These are phyloP conservation scores for Onygenales sp. DNA, from an alignment of 2,329 filamentous ascomycete genomes.

Conservation along the genomic window DNA sequence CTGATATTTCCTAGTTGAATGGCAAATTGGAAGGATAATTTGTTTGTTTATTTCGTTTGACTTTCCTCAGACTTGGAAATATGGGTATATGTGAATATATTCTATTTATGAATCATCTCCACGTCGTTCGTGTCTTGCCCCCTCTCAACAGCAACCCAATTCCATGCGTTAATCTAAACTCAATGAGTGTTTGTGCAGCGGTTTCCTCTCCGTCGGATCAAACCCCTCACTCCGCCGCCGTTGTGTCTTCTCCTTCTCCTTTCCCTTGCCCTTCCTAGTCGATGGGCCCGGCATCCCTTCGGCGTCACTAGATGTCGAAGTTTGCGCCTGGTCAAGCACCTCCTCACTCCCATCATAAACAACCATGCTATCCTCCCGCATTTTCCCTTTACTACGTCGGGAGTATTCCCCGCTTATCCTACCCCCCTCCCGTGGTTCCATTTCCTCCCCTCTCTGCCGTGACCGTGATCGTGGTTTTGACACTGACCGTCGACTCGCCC, in stretches of 20 bases:
- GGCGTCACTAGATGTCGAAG: neutral
- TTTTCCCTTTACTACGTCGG: neutral
- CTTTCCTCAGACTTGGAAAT: no score
- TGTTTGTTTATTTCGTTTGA: no score
- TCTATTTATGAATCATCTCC: neutral
- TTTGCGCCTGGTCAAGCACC: neutral
- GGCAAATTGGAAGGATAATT: no score
- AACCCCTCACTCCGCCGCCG: neutral
- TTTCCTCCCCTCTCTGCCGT: neutral
- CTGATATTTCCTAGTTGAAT: no score
- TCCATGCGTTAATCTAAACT: neutral
- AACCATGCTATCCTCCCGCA: neutral
- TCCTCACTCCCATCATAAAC: constrained; percentile 1
- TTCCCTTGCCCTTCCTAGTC: neutral
- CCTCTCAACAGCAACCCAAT: neutral
- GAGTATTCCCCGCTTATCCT: neutral
- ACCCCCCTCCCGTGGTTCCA: neutral
- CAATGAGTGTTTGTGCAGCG: neutral
- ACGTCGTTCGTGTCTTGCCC: neutral
- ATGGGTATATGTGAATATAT: no score
- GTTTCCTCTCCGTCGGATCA: neutral
- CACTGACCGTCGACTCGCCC: neutral
- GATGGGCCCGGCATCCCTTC: neutral
- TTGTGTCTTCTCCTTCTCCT: neutral
- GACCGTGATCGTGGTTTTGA: neutral